phyloP scores from a whole-genome alignment of 371 early-diverging fungal species.

The Phascolomyces articulosus region DNA sequence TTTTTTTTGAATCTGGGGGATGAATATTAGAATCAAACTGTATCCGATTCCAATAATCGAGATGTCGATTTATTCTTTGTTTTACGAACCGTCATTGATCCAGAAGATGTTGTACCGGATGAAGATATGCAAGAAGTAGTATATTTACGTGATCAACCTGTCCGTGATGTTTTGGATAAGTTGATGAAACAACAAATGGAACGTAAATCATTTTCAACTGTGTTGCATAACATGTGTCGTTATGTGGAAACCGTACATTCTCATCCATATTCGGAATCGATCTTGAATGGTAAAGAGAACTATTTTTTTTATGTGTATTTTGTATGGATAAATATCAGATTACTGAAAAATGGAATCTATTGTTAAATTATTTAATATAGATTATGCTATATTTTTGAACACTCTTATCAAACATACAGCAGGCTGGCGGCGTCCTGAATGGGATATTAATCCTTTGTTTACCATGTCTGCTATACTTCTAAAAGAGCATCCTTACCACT shows the following conservation, averaged over 20 bases:
- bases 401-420: slow-evolving; percentile 45
- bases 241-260: slow-evolving; percentile 63
- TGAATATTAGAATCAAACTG: slow-evolving; percentile 53
- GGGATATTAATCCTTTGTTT: slow-evolving; percentile 58
- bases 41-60: slow-evolving; percentile 37
- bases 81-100: slow-evolving; percentile 56
- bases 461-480: slow-evolving; percentile 53
- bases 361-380: slow-evolving; percentile 9
- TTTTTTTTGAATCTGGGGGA: too few relatives aligned
- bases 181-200: slow-evolving; percentile 63
- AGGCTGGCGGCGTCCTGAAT: slow-evolving; percentile 55
- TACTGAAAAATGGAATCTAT: not conserved
- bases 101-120: slow-evolving; percentile 57
- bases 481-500: slow-evolving; percentile 51
- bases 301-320: too few relatives aligned
- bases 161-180: slow-evolving; percentile 63
- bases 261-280: slow-evolving; percentile 48
- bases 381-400: slow-evolving; percentile 46
- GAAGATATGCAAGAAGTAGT: slow-evolving; percentile 50
- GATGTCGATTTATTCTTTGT: slow-evolving; percentile 64
- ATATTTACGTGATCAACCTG: slow-evolving; percentile 62
- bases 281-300: slow-evolving; percentile 32
- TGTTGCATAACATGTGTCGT: slow-evolving; percentile 55
- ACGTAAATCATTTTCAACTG: slow-evolving; percentile 56
- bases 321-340: too few relatives aligned